Evolutionary conservation across 169 alveolate genomes (phyloP).

Genomic region (Besnoitia besnoiti): DNA sequence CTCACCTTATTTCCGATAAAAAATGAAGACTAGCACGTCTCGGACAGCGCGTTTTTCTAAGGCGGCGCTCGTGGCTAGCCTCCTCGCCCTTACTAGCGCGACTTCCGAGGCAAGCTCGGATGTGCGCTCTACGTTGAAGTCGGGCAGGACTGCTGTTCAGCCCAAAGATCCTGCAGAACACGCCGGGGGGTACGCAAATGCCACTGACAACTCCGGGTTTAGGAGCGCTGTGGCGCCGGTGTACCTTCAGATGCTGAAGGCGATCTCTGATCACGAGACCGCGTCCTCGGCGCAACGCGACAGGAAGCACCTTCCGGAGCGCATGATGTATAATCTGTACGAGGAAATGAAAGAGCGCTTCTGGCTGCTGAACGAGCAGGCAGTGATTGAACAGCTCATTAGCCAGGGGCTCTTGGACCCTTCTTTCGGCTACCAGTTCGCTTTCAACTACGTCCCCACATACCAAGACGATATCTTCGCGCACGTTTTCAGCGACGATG

Average conservation of each 20-base stretch:
- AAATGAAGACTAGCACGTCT: background rate
- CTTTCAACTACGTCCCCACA: background rate
- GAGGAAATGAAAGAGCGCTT: constrained; percentile 15
- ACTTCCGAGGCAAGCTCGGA: background rate
- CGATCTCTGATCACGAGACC: background rate
- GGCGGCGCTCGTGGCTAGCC: background rate
- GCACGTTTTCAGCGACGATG: background rate
- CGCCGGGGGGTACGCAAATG: background rate
- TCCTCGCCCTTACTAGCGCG: background rate
- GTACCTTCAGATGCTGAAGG: background rate
- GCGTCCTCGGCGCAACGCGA: background rate
- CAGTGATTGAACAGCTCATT: background rate
- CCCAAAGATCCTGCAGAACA: background rate
- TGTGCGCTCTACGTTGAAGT: background rate
- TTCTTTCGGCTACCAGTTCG: background rate
- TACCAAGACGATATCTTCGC: background rate
- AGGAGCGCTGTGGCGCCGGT: background rate
- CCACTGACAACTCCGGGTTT: background rate
- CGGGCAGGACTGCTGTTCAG: background rate
- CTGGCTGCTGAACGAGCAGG: constrained; percentile 1
- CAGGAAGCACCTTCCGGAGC: background rate
- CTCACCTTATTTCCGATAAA: background rate
- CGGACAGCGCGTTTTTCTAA: background rate
- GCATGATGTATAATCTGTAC: background rate
- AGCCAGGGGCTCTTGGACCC: background rate